Evolutionary conservation across 768 basidiomycete species (phyloP), one percentile per base, ranked within the genome.

Genomic region (Tylopilus felleus): DNA sequence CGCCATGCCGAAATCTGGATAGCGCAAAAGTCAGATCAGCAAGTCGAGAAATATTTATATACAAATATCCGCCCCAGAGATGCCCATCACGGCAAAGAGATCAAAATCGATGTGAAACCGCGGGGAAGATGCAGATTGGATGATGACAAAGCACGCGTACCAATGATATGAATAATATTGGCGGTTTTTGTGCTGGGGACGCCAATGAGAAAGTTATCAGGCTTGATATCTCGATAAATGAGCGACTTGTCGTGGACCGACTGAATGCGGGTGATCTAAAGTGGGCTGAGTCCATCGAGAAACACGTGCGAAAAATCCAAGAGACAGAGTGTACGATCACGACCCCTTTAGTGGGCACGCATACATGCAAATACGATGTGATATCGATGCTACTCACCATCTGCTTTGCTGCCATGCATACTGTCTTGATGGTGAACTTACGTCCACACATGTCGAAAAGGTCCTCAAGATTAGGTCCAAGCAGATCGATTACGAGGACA

Each of bases 391-490:
- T 1, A 58, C 85, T 71, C 58, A 95, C 96, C 96, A 98, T 99
- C 72, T 99, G 97, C 73, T 90, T 98, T 17, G 97, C 97, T 48
- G 92, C 90, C 96, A 99, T 93, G 69, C 93, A 97, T 25, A 98
- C 96, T 0, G 96, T 98, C 82, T 99, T 99, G 71, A 96, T 86
- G 49, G 84, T 84, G 75, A 98, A 99, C 74, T 98, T 98, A 60
- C 96, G 87, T n/a, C 88, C 85, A 69, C 95, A 98, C 93, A 97
- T 94, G 73, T 98, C 96, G 68, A 99, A 98, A 31, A 99, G 80
- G 68, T 99, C 96, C 74, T 99, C 96, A 41, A 99, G 76, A 64
- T 94, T 96, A 21, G 96, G 96, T n/a, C 96, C 97, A 14, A 99
- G 80, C 28, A 99, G 79, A 74, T 99, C 96, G 56, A 95, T 90